A percentile compares a stretch with the other conserved stretches of the same genome.
Evolutionary conservation across 306 rosid genomes (phyloP).

Genomic region (Boehmeria nivea): DNA sequence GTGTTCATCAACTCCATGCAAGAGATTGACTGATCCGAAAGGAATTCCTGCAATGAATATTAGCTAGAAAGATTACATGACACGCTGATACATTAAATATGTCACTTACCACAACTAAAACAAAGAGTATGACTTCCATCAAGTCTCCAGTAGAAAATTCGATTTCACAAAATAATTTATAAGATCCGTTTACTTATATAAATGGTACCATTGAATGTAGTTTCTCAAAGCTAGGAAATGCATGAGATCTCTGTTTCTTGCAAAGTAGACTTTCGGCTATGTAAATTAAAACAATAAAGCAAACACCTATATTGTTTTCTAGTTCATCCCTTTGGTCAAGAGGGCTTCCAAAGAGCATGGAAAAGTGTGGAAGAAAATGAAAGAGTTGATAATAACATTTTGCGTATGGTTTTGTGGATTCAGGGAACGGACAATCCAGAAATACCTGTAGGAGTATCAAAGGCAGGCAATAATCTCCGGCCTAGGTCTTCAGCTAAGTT

Average conservation of each 20-base stretch:
- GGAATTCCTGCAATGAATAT: slow-evolving; percentile 73
- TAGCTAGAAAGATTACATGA: slow-evolving; percentile 8
- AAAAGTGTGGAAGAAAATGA: not conserved
- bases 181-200: not conserved
- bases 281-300: not conserved
- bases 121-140: not conserved
- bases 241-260: no score
- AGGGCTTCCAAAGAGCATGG: slow-evolving; percentile 3
- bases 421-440: slow-evolving; percentile 5
- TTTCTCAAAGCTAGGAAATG: not conserved
- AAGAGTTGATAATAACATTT: not conserved
- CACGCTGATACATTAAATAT: no score
- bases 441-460: slow-evolving; percentile 95
- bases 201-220: slow-evolving; percentile 20
- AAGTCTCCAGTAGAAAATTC: not conserved
- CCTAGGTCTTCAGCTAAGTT: slow-evolving; percentile 88
- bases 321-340: slow-evolving; percentile 3
- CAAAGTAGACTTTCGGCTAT: no score
- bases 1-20: slow-evolving; percentile 92
- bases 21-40: slow-evolving; percentile 91
- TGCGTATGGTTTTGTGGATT: not conserved
- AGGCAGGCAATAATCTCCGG: slow-evolving; percentile 87
- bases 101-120: no score
- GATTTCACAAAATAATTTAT: slow-evolving; percentile 1
- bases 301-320: not conserved